Conservation (phyloP, 2,329 filamentous ascomycete species). For the Ambrosiella cleistominuta region DNA sequence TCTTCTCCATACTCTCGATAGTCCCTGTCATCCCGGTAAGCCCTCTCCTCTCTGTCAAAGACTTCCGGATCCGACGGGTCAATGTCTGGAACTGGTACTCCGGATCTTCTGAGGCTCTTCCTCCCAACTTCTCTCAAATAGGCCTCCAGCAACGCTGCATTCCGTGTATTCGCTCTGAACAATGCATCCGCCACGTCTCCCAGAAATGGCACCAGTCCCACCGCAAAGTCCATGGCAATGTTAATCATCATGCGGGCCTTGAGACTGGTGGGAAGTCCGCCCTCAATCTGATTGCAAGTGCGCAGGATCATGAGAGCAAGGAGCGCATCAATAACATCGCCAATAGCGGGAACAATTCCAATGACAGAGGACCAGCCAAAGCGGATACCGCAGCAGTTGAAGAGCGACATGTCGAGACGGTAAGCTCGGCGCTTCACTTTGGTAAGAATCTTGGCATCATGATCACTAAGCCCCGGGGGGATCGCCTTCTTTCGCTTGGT, state of each 20-base stretch:
- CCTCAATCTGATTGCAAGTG: slow-evolving; percentile 56
- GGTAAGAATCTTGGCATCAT: slow-evolving; percentile 69
- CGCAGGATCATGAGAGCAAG: slow-evolving; percentile 60
- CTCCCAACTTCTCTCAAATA: slow-evolving; percentile 52
- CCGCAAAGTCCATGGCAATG: slow-evolving; percentile 52
- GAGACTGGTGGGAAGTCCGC: slow-evolving; percentile 48
- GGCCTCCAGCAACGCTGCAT: slow-evolving; percentile 51
- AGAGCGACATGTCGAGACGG: slow-evolving; percentile 66
- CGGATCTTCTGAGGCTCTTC: slow-evolving; percentile 31
- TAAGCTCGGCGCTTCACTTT: slow-evolving; percentile 76
- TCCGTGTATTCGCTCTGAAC: slow-evolving; percentile 61
- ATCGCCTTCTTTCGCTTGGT: slow-evolving; percentile 77
- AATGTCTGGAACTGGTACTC: slow-evolving; percentile 27
- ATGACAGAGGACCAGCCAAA: slow-evolving; percentile 86
- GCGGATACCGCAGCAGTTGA: slow-evolving; percentile 61
- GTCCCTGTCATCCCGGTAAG: too few relatives aligned
- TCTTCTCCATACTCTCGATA: not conserved
- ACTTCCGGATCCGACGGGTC: slow-evolving; percentile 37
- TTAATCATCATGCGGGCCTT: slow-evolving; percentile 64
- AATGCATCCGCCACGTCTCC: slow-evolving; percentile 60
- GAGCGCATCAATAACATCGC: slow-evolving; percentile 56
- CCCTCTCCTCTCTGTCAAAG: slow-evolving; percentile 24
- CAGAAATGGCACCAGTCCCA: slow-evolving; percentile 57
- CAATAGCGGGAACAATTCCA: slow-evolving; percentile 63
- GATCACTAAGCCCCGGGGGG: slow-evolving; percentile 62